These are phyloP conservation scores for Physaria fendleri DNA, from an alignment of 345 rosid genomes.

Conservation along the genomic window DNA sequence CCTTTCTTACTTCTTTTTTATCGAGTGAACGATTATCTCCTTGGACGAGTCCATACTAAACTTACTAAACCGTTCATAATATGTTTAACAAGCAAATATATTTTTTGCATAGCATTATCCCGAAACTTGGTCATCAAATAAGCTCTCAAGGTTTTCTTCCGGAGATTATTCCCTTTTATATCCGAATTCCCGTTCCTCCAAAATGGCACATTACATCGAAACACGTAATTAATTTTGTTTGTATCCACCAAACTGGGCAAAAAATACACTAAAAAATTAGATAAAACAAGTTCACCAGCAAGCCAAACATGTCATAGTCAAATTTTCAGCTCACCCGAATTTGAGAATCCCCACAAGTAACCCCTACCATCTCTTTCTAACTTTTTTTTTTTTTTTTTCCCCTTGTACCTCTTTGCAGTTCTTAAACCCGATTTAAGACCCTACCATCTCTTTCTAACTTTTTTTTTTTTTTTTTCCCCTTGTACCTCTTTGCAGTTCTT, in stretches of 20 bases:
- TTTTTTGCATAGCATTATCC: not conserved
- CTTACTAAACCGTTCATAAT: not conserved
- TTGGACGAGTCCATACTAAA: too few relatives aligned
- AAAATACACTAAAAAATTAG: conserved; percentile 2
- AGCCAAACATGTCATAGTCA: conserved; percentile 23
- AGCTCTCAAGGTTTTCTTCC: not conserved
- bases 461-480: not conserved
- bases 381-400: not conserved
- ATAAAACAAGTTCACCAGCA: conserved; percentile 32
- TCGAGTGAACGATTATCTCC: too few relatives aligned
- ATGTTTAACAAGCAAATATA: not conserved
- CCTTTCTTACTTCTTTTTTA: too few relatives aligned
- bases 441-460: not conserved
- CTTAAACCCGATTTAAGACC: not conserved
- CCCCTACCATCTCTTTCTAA: not conserved
- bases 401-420: conserved; percentile 5
- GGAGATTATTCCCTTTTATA: not conserved
- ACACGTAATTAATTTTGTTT: conserved; percentile 10
- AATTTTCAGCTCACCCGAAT: conserved; percentile 28
- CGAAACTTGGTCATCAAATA: not conserved
- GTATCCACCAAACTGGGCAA: not conserved
- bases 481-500: conserved; percentile 1
- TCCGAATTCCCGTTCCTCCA: not conserved
- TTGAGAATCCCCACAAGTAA: conserved; percentile 11
- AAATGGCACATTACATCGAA: not conserved